Evolutionary conservation across 345 rosid genomes (phyloP), one percentile per base, ranked within the genome.

Genomic region (Murraya koenigii): DNA sequence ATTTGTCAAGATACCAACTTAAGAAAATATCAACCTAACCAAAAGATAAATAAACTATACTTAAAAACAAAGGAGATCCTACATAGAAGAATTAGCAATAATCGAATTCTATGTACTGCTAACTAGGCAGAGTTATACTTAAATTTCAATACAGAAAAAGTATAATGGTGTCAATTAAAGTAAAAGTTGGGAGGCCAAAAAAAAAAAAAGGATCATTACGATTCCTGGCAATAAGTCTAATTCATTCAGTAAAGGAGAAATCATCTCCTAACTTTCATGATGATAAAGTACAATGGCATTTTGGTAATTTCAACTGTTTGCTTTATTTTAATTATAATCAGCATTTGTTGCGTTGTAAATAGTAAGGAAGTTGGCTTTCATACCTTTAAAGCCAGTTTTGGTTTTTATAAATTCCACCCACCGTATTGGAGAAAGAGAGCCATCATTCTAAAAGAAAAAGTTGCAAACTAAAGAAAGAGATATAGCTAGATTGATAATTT

Each of bases 361-460:
- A 83, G 81, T 44, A 77, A 81, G 69, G 64, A 64, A 77, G 76
- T 65, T 75, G 82, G 84, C 55, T 75, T 83, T 67, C 65, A 23
- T 47, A 63, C 15, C 84, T 78, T 85, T 85, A 83, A 87, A 83
- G 84, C 80, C 66, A 84, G 78, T 70, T 84, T 81, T 74, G 77
- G 72, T 74, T 71, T 76, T 70, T 77, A 80, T 75, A 52, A 17
- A 52, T 52, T 52, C 59, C 44, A 74, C 75, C 83, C 66, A 75
- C 83, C 79, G 54, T 78, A 49, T 75, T 61, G 52, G 79, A 74
- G 80, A 86, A 83, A 85, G 82, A 82, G 77, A 71, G 84, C 59
- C 78, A 84, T 81, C 87, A 84, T 81, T 74, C 70, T 6, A 71
- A 41, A 54, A 70, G 71, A 23, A 25, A 72, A 60, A 68, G 66